Evolutionary conservation across 257 asterid genomes (phyloP).

Genomic region (Capsicum rhomboideum): DNA sequence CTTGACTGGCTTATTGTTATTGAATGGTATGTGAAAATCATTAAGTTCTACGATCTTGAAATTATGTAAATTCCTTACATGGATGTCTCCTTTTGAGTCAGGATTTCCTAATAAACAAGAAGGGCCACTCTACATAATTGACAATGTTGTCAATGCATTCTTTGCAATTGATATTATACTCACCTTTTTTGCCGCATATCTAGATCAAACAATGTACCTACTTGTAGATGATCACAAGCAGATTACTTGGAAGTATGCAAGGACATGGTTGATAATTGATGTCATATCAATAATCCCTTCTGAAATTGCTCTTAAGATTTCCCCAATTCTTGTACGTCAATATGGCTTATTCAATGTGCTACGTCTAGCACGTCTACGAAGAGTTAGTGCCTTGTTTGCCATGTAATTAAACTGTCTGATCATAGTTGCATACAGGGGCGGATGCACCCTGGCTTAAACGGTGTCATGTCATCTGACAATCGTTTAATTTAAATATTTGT

Average conservation of each 20-base stretch:
- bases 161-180: constrained; percentile 51
- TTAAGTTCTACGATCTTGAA: too few species aligned
- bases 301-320: too few species aligned
- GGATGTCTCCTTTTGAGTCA: constrained; percentile 51
- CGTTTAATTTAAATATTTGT: too few species aligned
- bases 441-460: too few species aligned
- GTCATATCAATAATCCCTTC: constrained; percentile 51
- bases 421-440: too few species aligned
- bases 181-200: constrained; percentile 59
- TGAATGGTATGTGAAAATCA: too few species aligned
- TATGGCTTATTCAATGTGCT: constrained; percentile 46
- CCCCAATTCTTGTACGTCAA: constrained; percentile 22
- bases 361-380: constrained; percentile 57
- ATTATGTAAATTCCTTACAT: too few species aligned
- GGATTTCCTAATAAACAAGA: constrained; percentile 39
- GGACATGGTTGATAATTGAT: constrained; percentile 46
- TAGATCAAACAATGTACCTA: constrained; percentile 34
- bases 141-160: constrained; percentile 48
- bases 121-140: constrained; percentile 30
- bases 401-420: constrained; percentile 10
- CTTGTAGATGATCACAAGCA: constrained; percentile 30
- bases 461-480: too few species aligned
- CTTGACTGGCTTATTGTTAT: too few species aligned
- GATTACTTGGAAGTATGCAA: constrained; percentile 17
- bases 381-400: constrained; percentile 41